A percentile compares a stretch with the other conserved stretches of the same genome.
These are phyloP conservation scores for Phylloporus scabripes DNA, from an alignment of 768 basidiomycete genomes.

Conservation along the genomic window DNA sequence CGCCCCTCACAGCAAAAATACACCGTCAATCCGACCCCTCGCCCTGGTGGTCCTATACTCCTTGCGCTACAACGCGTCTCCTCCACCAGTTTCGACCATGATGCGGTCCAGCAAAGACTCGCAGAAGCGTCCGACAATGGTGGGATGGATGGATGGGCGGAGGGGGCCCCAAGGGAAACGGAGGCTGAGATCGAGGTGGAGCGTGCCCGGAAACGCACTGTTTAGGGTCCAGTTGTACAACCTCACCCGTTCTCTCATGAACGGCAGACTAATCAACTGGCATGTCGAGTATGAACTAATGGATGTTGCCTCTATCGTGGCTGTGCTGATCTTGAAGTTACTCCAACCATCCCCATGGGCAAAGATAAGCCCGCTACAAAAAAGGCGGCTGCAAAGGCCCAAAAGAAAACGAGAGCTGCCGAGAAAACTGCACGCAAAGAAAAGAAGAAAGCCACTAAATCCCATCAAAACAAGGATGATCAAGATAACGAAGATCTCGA, in stretches of 20 bases:
- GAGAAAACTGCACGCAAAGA: slow-evolving; percentile 70
- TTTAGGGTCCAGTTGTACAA: too few species aligned
- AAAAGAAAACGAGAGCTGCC: slow-evolving; percentile 61
- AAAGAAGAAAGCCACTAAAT: slow-evolving; percentile 50
- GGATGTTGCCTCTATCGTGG: not conserved
- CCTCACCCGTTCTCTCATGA: not conserved
- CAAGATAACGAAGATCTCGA: slow-evolving; percentile 78
- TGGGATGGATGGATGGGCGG: slow-evolving; percentile 52
- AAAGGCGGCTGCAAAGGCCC: slow-evolving; percentile 48
- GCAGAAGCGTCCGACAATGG: slow-evolving; percentile 52
- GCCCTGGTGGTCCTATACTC: slow-evolving; percentile 1
- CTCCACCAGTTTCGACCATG: slow-evolving; percentile 15
- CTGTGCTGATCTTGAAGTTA: not conserved
- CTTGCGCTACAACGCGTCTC: not conserved
- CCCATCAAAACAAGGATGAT: slow-evolving; percentile 43
- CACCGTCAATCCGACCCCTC: too few species aligned
- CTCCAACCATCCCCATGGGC: slow-evolving; percentile 13
- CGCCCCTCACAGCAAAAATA: slow-evolving; percentile 46
- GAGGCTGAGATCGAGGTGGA: slow-evolving; percentile 55
- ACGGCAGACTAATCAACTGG: not conserved
- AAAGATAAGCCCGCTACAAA: slow-evolving; percentile 29
- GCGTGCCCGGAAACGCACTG: slow-evolving; percentile 25
- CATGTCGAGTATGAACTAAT: not conserved
- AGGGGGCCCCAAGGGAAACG: slow-evolving; percentile 48
- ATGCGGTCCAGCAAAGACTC: slow-evolving; percentile 49